A percentile compares a stretch with the other conserved stretches of the same genome.
Evolutionary conservation across 2,329 filamentous ascomycete species (phyloP).

Genomic region (Lasiodiplodia hormozganensis): DNA sequence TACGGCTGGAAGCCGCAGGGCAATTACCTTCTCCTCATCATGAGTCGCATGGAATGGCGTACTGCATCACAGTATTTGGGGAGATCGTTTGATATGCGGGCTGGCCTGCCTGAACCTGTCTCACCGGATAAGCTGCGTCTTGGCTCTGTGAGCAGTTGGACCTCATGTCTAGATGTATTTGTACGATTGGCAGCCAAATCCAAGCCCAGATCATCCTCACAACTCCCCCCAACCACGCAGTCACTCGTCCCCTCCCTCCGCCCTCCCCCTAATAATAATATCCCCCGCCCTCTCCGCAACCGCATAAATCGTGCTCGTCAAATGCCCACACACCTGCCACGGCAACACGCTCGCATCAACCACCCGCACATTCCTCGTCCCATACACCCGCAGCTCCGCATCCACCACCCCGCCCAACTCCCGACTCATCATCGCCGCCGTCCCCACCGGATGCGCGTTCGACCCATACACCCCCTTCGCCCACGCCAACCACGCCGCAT

Average conservation of each 20-base stretch:
- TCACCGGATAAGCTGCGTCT: no score
- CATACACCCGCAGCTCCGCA: conserved; percentile 42
- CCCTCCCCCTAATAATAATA: conserved; percentile 19
- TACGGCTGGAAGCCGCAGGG: neutral
- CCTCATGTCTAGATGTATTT: no score
- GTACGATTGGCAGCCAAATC: no score
- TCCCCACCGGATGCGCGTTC: conserved; percentile 45
- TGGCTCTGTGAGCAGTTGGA: no score
- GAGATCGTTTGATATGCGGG: no score
- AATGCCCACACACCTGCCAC: conserved; percentile 44
- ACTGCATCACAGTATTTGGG: no score
- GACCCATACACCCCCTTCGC: conserved; percentile 34
- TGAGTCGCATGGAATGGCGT: no score
- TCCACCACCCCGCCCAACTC: conserved; percentile 47
- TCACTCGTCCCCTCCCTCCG: neutral
- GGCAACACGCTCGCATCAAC: conserved; percentile 46
- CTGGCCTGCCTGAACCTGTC: no score
- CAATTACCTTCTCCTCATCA: neutral
- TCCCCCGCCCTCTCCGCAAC: conserved; percentile 46
- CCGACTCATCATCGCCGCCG: conserved; percentile 43
- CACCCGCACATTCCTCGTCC: conserved; percentile 44
- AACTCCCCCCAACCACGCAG: neutral
- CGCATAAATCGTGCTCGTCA: conserved; percentile 46
- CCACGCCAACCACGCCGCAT: conserved; percentile 37
- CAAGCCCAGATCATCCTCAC: neutral